Evolutionary conservation across 179 eudicot species (phyloP), one percentile per base, ranked within the genome.

Genomic region (Nepenthes alata): DNA sequence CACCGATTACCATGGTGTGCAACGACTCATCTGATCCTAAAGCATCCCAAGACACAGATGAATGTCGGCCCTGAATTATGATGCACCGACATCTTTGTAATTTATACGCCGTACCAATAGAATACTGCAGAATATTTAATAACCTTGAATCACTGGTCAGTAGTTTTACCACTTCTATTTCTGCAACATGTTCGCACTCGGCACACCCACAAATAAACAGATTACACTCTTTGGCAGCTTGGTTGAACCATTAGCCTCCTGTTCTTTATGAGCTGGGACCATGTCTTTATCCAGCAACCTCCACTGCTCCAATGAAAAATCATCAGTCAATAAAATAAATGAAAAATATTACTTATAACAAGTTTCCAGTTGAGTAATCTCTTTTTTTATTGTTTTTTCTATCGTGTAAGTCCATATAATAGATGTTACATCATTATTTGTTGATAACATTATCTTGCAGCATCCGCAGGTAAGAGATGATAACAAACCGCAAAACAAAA

Each of bases 1-100:
- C 73, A 69, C 73, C 58, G 88, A 83, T 72, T 83, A 83, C 65
- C 85, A 71, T 58, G 88, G 88, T 39, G 88, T 78, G 25, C 25
- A 11, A 72, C 67, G 53, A 83, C 85, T 35, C 82, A 78, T 61
- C 85, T 84, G 0, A 71, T 66, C 35, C 85, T 83, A 10, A 83
- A 80, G 74, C 85, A 83, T 63, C 83, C 81, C 50, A 54, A 54
- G 61, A 71, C 72, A 63, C 64, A 76, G 57, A 37, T 52, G 36
- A 67, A 41, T 34, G 25, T 35, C 48, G 13, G 37, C 37, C 58
- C 34, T 55, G 39, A 25, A 55, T 34, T 36, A 8, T 12, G 37
- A 55, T 55, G 58, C n/a, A 55, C 58, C 16, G 1, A 10, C 53
- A 50, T 4, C n/a, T 50, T 11, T 50, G 13, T 50, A 50, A n/a